Conservation (phyloP, 805 yeast genomes). For the Clavispora fructus region DNA sequence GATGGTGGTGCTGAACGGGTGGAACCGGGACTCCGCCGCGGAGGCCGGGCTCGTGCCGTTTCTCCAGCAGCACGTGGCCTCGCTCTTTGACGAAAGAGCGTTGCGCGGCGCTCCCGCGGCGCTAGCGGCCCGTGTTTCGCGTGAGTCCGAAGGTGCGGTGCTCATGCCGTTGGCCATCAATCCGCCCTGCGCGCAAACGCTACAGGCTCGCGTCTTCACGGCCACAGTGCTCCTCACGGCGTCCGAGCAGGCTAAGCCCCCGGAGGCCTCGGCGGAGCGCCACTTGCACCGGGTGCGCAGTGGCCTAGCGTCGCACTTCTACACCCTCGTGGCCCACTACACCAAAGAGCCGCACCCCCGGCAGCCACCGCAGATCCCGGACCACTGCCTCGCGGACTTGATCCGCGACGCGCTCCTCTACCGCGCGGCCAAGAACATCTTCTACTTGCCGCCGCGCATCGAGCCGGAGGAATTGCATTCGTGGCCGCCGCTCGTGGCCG, state of each 20-base stretch:
- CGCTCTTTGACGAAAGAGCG: constrained; percentile 2
- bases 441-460: constrained; percentile 13
- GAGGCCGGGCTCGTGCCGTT: constrained; percentile 2
- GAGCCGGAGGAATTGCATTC: not conserved
- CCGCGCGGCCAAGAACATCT: constrained; percentile 5
- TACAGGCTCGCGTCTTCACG: constrained; percentile 3
- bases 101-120: not conserved
- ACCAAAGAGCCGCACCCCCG: not conserved
- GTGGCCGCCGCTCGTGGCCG: not conserved
- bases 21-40: not conserved
- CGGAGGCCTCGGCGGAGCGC: not conserved
- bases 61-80: constrained; percentile 3
- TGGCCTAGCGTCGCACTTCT: constrained; percentile 1
- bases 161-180: constrained; percentile 10
- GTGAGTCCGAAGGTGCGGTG: constrained; percentile 8
- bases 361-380: constrained; percentile 4
- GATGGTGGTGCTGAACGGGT: constrained; percentile 2
- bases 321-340: not conserved
- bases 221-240: constrained; percentile 1
- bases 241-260: not conserved
- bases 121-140: not conserved
- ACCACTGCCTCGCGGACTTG: constrained; percentile 6
- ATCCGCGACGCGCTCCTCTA: constrained; percentile 9
- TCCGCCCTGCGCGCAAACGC: constrained; percentile 3
- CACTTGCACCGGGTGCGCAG: not conserved